Evolutionary conservation across 163 green algal genomes (phyloP).

Genomic region (Scenedesmus sp.): DNA sequence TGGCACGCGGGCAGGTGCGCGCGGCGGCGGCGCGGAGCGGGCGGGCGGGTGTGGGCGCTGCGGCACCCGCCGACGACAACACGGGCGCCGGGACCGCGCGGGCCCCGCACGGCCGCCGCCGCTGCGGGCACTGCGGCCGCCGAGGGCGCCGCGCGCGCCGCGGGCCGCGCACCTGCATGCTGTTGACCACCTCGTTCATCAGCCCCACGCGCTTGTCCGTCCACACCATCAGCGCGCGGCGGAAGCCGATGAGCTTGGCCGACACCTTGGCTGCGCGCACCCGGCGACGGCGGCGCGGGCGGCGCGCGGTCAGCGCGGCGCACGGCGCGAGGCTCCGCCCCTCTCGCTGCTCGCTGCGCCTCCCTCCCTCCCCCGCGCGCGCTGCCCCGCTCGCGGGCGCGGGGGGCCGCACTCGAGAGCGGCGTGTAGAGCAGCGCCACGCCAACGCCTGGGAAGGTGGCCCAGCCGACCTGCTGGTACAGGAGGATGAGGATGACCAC

Average conservation of each 20-base stretch:
- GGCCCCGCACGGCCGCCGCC: too few species aligned
- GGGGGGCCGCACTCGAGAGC: slow-evolving; percentile 24
- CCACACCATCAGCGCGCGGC: slow-evolving; percentile 58
- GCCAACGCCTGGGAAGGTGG: slow-evolving; percentile 69
- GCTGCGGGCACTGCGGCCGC: not conserved
- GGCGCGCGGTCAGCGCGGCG: too few species aligned
- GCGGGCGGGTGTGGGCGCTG: not conserved
- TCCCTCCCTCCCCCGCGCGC: not conserved
- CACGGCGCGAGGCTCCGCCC: not conserved
- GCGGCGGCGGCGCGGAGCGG: not conserved
- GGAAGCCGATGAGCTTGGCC: slow-evolving; percentile 52
- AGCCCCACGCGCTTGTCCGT: slow-evolving; percentile 71
- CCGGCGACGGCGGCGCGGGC: too few species aligned
- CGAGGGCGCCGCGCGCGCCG: not conserved
- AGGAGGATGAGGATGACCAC: slow-evolving; percentile 67
- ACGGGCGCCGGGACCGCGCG: too few species aligned
- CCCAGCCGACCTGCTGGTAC: slow-evolving; percentile 66
- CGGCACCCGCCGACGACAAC: too few species aligned
- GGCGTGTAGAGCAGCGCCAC: slow-evolving; percentile 59
- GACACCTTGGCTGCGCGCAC: slow-evolving; percentile 36
- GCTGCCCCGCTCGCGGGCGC: not conserved
- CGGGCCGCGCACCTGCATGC: slow-evolving; percentile 62
- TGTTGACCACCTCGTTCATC: slow-evolving; percentile 75
- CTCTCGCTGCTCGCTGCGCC: not conserved
- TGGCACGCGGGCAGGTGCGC: not conserved